Evolutionary conservation across 2,329 filamentous ascomycete species (phyloP).

Genomic region (Colletotrichum sp.): DNA sequence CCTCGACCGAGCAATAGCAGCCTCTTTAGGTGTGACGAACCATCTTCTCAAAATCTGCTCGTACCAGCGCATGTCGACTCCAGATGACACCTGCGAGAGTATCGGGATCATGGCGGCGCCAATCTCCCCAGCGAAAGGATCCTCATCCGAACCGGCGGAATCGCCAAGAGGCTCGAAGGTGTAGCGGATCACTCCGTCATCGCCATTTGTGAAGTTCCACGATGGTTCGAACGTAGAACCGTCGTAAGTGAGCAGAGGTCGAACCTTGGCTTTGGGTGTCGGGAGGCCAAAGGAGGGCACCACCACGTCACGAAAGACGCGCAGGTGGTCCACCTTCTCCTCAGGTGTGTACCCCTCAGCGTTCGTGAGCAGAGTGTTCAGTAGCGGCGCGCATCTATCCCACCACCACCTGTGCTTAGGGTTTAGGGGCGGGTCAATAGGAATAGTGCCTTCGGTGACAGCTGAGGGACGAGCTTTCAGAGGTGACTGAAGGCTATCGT

Average conservation of each 20-base stretch:
- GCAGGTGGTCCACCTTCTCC: slow-evolving; percentile 13
- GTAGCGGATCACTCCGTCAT: slow-evolving; percentile 2
- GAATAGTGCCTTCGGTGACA: neutral
- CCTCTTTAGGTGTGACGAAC: slow-evolving; percentile 8
- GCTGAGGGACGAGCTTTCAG: neutral
- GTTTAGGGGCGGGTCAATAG: slow-evolving; percentile 2
- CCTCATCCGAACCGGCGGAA: neutral
- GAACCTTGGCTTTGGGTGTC: neutral
- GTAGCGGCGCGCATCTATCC: slow-evolving; percentile 1
- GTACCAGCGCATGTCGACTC: slow-evolving; percentile 11
- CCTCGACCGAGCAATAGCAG: neutral
- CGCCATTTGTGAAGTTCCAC: slow-evolving; percentile 9
- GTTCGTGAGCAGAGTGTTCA: slow-evolving; percentile 2
- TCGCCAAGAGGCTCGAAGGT: slow-evolving; percentile 9
- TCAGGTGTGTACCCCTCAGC: slow-evolving; percentile 1
- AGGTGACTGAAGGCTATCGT: neutral
- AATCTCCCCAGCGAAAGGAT: slow-evolving; percentile 4
- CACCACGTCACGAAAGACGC: slow-evolving; percentile 16
- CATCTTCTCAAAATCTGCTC: neutral
- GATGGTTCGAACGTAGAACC: slow-evolving; percentile 11
- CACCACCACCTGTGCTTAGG: slow-evolving; percentile 7
- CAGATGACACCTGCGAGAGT: slow-evolving; percentile 2
- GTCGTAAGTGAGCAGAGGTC: slow-evolving; percentile 8
- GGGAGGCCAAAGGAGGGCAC: slow-evolving; percentile 7
- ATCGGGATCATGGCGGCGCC: neutral